These are phyloP conservation scores for Fusarium papillatum DNA, from an alignment of 2,329 filamentous ascomycete genomes.

Conservation along the genomic window DNA sequence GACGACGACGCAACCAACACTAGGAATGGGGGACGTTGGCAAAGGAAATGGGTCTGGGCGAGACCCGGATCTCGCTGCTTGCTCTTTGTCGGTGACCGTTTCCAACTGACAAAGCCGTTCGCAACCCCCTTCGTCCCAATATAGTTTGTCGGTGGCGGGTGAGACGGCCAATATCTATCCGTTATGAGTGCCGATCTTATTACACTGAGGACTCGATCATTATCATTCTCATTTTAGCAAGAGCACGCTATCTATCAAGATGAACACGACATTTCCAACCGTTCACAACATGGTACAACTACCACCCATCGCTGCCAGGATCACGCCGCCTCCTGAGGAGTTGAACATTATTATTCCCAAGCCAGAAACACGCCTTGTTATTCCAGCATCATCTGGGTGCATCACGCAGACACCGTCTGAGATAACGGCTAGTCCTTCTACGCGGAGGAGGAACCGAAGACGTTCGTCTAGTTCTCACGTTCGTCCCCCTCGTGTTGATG, in stretches of 20 bases:
- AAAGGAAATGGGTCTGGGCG: constrained; percentile 11
- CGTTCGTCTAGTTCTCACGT: constrained; percentile 22
- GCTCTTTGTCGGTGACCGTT: constrained; percentile 29
- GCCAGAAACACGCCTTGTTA: constrained; percentile 8
- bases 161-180: constrained; percentile 31
- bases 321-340: constrained; percentile 35
- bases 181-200: constrained; percentile 8
- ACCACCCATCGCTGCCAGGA: constrained; percentile 35
- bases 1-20: constrained; percentile 21
- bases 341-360: constrained; percentile 19
- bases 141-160: constrained; percentile 16
- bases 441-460: constrained; percentile 21
- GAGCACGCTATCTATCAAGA: constrained; percentile 17
- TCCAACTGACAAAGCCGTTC: constrained; percentile 39
- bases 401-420: constrained; percentile 17
- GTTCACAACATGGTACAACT: constrained; percentile 19
- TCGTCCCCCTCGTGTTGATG: constrained; percentile 5
- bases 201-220: constrained; percentile 3
- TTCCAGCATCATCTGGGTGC: constrained; percentile 19
- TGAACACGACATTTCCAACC: constrained; percentile 26
- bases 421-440: not conserved
- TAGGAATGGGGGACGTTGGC: constrained; percentile 13
- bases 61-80: constrained; percentile 24
- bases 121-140: constrained; percentile 14
- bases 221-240: constrained; percentile 7